Base-by-base conservation (phyloP, 129 eudicot species). In the Sambucus nigra region DNA sequence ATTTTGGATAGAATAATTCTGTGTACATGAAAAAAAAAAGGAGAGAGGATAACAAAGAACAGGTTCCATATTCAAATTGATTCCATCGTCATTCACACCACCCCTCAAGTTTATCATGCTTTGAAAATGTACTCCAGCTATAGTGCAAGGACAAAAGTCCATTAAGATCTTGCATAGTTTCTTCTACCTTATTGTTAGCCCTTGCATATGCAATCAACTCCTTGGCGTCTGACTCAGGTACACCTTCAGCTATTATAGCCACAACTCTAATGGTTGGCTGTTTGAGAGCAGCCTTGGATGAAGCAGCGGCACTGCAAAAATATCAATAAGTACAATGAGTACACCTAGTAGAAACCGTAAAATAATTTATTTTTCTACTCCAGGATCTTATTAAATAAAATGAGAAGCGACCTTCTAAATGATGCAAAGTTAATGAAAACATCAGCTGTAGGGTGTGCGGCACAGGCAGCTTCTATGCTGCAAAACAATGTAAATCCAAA, bases 391-490 rank as follows among this genome's bases (percentile, higher is more conserved):
- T n/a, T 24, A 42, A 57, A 45, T 22, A 29, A 63, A 57, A 49
- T 21, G 41, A 63, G 64, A 17, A 78, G 73, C 28, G 53, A 92
- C 96, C 99, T 86, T 80, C 99, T 79, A 55, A 53, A 91, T 19
- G 99, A 86, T 64, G 99, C 99, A 48, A 91, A 91, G 73, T 91
- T 91, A 22, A 91, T 91, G 69, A 91, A 91, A 42, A 91, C 95
- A 80, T 91, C 95, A 47, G 95, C 95, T 16, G 99, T 91, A 38
- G 99, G 95, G 57, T 91, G 95, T 3, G 99, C 99, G 59, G 99
- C 94, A 77, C 87, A 86, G 39, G 99, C 95, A 6, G 87, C 81
- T 77, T 91, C 99, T 53, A 91, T 65, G 65, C 99, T 91, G 94
- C 63, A 60, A 70, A 11, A 63, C 24, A 58, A 60, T 32, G 67